These are phyloP conservation scores for Tricholoma matsutake DNA, from an alignment of 768 basidiomycete species.

Conservation along the genomic window DNA sequence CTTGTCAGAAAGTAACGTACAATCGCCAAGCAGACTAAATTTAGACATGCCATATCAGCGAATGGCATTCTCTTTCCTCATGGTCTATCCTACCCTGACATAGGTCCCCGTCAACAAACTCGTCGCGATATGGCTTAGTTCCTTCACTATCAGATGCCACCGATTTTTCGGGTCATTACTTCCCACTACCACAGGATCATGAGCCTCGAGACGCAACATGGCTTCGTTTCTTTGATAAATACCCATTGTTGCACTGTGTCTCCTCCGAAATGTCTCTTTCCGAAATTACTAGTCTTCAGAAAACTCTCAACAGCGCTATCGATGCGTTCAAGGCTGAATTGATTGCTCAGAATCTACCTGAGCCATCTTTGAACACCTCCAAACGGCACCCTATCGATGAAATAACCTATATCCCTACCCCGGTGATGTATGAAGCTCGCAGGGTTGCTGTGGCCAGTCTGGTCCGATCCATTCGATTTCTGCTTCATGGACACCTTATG, in stretches of 20 bases:
- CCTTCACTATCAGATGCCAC: too few relatives aligned
- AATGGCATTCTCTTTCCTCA: neutral
- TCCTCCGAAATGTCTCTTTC: constrained; percentile 28
- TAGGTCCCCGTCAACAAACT: neutral
- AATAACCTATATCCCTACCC: constrained; percentile 33
- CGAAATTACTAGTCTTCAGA: constrained; percentile 37
- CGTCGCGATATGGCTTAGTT: too few relatives aligned
- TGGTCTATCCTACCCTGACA: neutral
- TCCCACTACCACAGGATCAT: too few relatives aligned
- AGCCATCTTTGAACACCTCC: constrained; percentile 34
- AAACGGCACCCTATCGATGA: constrained; percentile 36
- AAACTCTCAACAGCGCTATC: constrained; percentile 36
- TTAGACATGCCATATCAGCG: too few relatives aligned
- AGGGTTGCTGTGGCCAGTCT: constrained; percentile 32
- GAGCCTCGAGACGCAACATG: neutral
- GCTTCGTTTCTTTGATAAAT: neutral
- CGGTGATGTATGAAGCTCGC: constrained; percentile 35
- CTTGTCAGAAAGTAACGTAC: too few relatives aligned
- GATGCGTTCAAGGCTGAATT: constrained; percentile 38
- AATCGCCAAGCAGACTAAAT: too few relatives aligned
- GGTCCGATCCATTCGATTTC: constrained; percentile 16
- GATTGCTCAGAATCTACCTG: constrained; percentile 30
- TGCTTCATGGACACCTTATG: neutral
- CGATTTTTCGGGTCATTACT: too few relatives aligned
- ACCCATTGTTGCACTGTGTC: neutral